A percentile compares a stretch with the other conserved stretches of the same genome.
These are phyloP conservation scores for Yarrowia galli DNA, from an alignment of 1,139 yeast species.

Conservation along the genomic window DNA sequence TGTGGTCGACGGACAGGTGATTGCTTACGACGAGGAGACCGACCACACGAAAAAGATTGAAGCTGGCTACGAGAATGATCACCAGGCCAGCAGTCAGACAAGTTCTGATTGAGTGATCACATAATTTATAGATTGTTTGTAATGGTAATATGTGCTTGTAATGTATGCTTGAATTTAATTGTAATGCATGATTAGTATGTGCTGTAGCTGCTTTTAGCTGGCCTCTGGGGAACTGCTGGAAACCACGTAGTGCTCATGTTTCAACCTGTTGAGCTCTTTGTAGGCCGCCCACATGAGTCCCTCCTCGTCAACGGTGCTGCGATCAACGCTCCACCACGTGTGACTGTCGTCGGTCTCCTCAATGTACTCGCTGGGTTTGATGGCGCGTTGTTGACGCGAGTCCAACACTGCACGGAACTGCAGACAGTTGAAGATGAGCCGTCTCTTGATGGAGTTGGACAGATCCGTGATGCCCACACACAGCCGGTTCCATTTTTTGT, in stretches of 20 bases:
- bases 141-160: background rate
- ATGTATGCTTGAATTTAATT: too few relatives aligned
- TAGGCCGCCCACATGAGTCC: conserved; percentile 36
- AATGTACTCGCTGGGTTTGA: conserved; percentile 24
- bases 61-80: background rate
- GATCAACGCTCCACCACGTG: conserved; percentile 36
- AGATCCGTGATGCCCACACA: conserved; percentile 31
- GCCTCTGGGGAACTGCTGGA: background rate
- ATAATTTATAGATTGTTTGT: conserved; percentile 10
- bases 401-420: conserved; percentile 29
- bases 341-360: conserved; percentile 28
- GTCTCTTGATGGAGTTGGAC: conserved; percentile 28
- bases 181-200: conserved; percentile 12
- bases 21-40: conserved; percentile 25
- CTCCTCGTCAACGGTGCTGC: conserved; percentile 21
- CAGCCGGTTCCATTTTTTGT: conserved; percentile 25
- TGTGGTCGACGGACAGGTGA: conserved; percentile 31
- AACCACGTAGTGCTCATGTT: conserved; percentile 1
- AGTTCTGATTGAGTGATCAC: background rate
- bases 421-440: conserved; percentile 32
- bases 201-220: background rate
- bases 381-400: conserved; percentile 12
- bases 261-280: conserved; percentile 6
- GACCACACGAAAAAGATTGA: conserved; percentile 28
- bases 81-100: background rate